These are phyloP conservation scores for Lumnitzera racemosa DNA, from an alignment of 345 rosid species.

Conservation along the genomic window DNA sequence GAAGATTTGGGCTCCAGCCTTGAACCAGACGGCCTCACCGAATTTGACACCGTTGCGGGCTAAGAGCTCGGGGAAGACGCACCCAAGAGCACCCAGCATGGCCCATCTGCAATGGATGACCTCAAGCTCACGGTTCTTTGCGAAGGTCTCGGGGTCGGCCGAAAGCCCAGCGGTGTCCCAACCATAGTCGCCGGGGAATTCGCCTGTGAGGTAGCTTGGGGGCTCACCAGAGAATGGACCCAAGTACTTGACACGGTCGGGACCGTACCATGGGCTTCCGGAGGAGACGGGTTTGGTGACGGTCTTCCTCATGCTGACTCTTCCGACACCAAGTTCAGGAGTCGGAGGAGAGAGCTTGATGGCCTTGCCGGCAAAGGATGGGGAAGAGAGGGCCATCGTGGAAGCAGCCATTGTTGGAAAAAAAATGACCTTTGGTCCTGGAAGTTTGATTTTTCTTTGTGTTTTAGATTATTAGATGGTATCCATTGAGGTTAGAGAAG, in stretches of 20 bases:
- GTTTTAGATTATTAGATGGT: too few relatives aligned
- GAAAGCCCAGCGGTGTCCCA: slow-evolving; percentile 86
- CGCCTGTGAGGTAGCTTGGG: slow-evolving; percentile 70
- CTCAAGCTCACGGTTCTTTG: slow-evolving; percentile 81
- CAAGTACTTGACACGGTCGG: slow-evolving; percentile 72
- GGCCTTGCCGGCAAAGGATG: slow-evolving; percentile 55
- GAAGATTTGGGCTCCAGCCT: slow-evolving; percentile 79
- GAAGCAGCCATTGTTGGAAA: slow-evolving; percentile 62
- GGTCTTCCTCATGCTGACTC: slow-evolving; percentile 56
- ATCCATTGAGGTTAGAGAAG: slow-evolving; percentile 2
- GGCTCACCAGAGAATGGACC: slow-evolving; percentile 63
- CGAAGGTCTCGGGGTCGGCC: slow-evolving; percentile 86
- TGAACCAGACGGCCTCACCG: slow-evolving; percentile 82
- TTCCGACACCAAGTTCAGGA: slow-evolving; percentile 37
- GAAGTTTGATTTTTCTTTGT: too few relatives aligned
- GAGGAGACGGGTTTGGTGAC: slow-evolving; percentile 28
- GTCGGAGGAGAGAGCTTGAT: slow-evolving; percentile 37
- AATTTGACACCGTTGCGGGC: slow-evolving; percentile 70
- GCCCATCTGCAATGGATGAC: slow-evolving; percentile 83
- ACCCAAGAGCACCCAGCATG: slow-evolving; percentile 75
- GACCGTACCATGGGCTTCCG: slow-evolving; percentile 68
- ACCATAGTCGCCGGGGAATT: slow-evolving; percentile 70
- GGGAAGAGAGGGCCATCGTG: slow-evolving; percentile 69
- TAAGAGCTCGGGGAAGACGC: slow-evolving; percentile 75
- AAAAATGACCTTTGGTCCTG: slow-evolving; percentile 66